Percentiles rank a stretch among this genome's conserved stretches.
Conservation (phyloP, 306 rosid species). For the Acacia acuminata region DNA sequence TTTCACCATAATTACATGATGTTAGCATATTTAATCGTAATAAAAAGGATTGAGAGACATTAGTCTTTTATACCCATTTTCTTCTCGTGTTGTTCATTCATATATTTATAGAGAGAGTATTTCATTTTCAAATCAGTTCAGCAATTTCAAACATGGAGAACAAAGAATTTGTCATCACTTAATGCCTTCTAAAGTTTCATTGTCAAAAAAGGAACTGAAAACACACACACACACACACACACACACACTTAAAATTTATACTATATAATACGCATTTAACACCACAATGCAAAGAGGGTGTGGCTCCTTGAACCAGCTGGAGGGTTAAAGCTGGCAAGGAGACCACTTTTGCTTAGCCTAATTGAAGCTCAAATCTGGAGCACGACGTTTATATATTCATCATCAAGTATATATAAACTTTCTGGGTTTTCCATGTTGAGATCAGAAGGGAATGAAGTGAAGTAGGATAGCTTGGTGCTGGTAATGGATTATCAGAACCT, state of each 20-base stretch:
- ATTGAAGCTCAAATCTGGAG: not conserved
- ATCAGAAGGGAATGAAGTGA: not conserved
- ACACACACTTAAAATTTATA: not conserved
- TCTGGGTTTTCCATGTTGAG: not conserved
- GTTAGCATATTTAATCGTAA: not conserved
- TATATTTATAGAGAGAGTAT: not conserved
- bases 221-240: too few species aligned
- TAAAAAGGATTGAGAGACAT: not conserved
- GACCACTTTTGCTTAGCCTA: not conserved
- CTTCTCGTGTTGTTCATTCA: not conserved
- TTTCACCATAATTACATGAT: constrained; percentile 14
- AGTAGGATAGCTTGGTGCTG: not conserved
- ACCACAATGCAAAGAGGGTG: not conserved
- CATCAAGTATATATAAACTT: not conserved
- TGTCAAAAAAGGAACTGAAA: not conserved
- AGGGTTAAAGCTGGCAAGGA: constrained; percentile 16
- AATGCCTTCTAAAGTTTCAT: not conserved
- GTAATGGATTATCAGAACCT: constrained; percentile 2
- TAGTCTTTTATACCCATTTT: not conserved
- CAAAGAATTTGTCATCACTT: not conserved
- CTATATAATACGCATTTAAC: not conserved
- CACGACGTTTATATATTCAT: not conserved
- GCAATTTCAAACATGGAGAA: constrained; percentile 4
- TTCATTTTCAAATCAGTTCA: constrained; percentile 4
- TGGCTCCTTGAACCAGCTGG: constrained; percentile 23